A percentile compares a stretch with the other conserved stretches of the same genome.
phyloP scores from a whole-genome alignment of 768 basidiomycete genomes.

The Daedalea quercina region DNA sequence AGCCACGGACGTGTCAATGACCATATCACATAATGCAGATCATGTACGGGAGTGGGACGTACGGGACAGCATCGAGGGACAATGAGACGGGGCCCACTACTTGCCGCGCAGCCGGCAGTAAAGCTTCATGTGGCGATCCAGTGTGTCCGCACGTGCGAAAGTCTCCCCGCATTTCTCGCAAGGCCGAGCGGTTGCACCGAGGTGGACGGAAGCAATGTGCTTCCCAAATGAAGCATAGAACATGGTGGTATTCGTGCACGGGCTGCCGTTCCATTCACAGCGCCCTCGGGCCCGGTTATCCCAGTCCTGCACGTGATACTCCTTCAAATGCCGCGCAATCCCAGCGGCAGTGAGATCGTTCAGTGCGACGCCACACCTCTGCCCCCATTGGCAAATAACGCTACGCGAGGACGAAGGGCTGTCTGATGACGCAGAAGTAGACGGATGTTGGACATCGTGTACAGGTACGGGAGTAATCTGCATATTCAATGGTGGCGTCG shows the following conservation, averaged over 20 bases:
- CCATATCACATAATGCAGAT: not conserved
- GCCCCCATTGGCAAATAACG: not conserved
- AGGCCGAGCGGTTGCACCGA: constrained; percentile 9
- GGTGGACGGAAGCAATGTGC: constrained; percentile 16
- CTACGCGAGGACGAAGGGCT: not conserved
- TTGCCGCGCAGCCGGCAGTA: constrained; percentile 7
- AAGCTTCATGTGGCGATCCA: constrained; percentile 16
- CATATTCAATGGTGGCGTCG: no score
- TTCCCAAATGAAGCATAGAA: constrained; percentile 14
- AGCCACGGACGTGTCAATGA: no score
- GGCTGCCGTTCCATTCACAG: not conserved
- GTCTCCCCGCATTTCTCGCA: constrained; percentile 12
- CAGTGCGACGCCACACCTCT: constrained; percentile 4
- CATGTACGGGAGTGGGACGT: not conserved
- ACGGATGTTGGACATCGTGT: not conserved
- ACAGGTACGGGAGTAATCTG: not conserved
- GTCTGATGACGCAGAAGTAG: not conserved
- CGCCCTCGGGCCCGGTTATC: not conserved
- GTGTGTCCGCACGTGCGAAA: constrained; percentile 14
- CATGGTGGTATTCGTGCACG: constrained; percentile 6
- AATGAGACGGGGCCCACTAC: not conserved
- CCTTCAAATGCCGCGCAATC: constrained; percentile 8
- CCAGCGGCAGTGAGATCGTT: constrained; percentile 6
- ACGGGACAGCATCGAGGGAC: not conserved
- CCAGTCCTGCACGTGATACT: constrained; percentile 4